Percentiles rank a stretch among this genome's conserved stretches.
These are phyloP conservation scores for Saccharomycopsis schoenii DNA, from an alignment of 805 yeast species.

Conservation along the genomic window DNA sequence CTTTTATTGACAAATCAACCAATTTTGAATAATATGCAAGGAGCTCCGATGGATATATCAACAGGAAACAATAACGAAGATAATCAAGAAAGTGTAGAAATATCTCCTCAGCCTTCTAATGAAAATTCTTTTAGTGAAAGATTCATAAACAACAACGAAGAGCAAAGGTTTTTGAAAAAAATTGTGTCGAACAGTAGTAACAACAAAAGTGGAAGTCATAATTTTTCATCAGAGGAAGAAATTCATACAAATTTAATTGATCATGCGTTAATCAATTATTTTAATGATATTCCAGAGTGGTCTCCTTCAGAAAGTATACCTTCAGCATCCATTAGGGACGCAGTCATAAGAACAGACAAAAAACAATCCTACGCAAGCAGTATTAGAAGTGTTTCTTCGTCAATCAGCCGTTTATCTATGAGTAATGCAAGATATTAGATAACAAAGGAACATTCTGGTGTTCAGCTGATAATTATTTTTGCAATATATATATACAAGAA, in stretches of 20 bases:
- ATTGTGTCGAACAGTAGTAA: not conserved
- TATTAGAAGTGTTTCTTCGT: not conserved
- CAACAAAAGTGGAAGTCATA: not conserved
- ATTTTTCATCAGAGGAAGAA: not conserved
- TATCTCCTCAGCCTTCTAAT: conserved; percentile 19
- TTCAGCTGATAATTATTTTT: no score
- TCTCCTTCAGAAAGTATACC: not conserved
- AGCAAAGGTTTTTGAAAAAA: not conserved
- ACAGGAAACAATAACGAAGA: not conserved
- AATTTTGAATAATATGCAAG: conserved; percentile 12
- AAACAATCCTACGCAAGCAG: not conserved
- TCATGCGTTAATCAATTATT: not conserved
- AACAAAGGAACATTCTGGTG: no score
- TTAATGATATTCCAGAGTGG: not conserved
- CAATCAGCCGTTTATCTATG: not conserved
- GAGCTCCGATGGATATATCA: not conserved
- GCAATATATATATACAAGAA: no score
- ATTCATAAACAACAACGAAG: conserved; percentile 1
- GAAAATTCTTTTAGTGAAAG: conserved; percentile 18
- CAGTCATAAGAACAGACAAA: not conserved
- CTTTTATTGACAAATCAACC: conserved; percentile 17
- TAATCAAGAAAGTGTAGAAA: conserved; percentile 8
- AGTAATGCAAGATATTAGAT: not conserved
- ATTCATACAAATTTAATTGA: not conserved
- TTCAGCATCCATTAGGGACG: not conserved